Evolutionary conservation across 73 alveolate species (phyloP).

Genomic region (Loxodes magnus): DNA sequence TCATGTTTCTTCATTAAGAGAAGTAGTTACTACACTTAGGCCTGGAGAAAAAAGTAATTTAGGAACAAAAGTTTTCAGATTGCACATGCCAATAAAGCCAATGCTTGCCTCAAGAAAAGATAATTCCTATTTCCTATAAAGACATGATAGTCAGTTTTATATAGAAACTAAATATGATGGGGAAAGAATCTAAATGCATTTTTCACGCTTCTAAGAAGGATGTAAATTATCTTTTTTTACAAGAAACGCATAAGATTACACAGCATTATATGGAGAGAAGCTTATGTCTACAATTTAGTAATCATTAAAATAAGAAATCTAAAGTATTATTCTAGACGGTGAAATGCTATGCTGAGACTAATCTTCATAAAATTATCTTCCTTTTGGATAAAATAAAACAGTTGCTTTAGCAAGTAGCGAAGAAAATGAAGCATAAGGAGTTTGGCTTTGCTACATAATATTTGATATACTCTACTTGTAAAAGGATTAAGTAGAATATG

Average conservation of each 20-base stretch:
- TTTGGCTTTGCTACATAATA: conserved; percentile 69
- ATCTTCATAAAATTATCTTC: conserved; percentile 45
- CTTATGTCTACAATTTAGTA: conserved; percentile 53
- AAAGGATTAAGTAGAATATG: conserved; percentile 59
- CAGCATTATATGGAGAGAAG: conserved; percentile 78
- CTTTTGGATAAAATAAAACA: conserved; percentile 89
- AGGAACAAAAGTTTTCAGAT: conserved; percentile 56
- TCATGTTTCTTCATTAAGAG: conserved; percentile 67
- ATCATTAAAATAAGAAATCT: conserved; percentile 49
- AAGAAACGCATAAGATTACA: conserved; percentile 80
- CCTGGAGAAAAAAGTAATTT: conserved; percentile 56
- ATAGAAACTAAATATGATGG: conserved; percentile 96
- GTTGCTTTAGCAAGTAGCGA: conserved; percentile 93
- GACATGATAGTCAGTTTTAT: conserved; percentile 39
- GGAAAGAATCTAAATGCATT: conserved; percentile 90
- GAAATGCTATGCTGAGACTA: conserved; percentile 88
- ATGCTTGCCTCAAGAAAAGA: conserved; percentile 76
- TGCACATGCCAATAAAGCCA: conserved; percentile 90
- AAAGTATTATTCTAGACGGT: conserved; percentile 87
- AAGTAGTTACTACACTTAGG: conserved; percentile 74
- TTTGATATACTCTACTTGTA: conserved; percentile 82
- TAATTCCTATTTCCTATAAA: conserved; percentile 31
- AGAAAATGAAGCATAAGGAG: conserved; percentile 65
- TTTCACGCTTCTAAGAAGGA: conserved; percentile 34
- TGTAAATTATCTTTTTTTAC: conserved; percentile 68